Evolutionary conservation across 805 yeast species (phyloP).

Genomic region (Martiniozyma abietophila): DNA sequence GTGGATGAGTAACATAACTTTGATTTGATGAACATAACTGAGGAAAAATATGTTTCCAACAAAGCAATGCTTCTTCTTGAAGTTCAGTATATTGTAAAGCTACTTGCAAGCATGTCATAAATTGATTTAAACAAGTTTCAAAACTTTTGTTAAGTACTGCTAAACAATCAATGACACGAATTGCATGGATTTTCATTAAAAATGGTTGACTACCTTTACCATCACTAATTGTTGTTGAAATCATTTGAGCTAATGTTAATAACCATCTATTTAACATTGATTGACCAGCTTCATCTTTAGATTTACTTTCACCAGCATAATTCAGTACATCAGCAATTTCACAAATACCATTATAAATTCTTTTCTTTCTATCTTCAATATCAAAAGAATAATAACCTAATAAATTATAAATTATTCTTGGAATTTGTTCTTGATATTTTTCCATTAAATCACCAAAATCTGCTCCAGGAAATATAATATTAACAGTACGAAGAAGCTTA

Average conservation of each 20-base stretch:
- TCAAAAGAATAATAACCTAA: slow-evolving; percentile 33
- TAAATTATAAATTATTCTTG: slow-evolving; percentile 4
- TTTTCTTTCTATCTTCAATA: slow-evolving; percentile 18
- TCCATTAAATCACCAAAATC: slow-evolving; percentile 26
- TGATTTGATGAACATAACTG: slow-evolving; percentile 49
- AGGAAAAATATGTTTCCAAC: slow-evolving; percentile 57
- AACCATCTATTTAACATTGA: slow-evolving; percentile 25
- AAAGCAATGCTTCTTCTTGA: slow-evolving; percentile 50
- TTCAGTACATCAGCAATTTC: slow-evolving; percentile 16
- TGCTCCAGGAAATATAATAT: slow-evolving; percentile 8
- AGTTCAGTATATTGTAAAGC: slow-evolving; percentile 57
- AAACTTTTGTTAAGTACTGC: slow-evolving; percentile 39
- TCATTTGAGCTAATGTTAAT: slow-evolving; percentile 66
- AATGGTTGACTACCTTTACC: slow-evolving; percentile 62
- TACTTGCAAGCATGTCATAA: slow-evolving; percentile 77
- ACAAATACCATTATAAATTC: slow-evolving; percentile 35
- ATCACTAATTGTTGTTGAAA: slow-evolving; percentile 73
- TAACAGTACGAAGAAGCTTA: slow-evolving; percentile 3
- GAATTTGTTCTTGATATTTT: slow-evolving; percentile 22
- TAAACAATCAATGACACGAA: slow-evolving; percentile 65
- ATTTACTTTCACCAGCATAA: slow-evolving; percentile 15
- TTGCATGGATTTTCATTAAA: slow-evolving; percentile 59
- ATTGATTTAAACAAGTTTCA: slow-evolving; percentile 62
- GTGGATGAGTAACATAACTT: slow-evolving; percentile 59
- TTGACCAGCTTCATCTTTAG: slow-evolving; percentile 22